A percentile compares a stretch with the other conserved stretches of the same genome.
These are phyloP conservation scores for Hibiscus tridactylites DNA, from an alignment of 345 rosid genomes.

Conservation along the genomic window DNA sequence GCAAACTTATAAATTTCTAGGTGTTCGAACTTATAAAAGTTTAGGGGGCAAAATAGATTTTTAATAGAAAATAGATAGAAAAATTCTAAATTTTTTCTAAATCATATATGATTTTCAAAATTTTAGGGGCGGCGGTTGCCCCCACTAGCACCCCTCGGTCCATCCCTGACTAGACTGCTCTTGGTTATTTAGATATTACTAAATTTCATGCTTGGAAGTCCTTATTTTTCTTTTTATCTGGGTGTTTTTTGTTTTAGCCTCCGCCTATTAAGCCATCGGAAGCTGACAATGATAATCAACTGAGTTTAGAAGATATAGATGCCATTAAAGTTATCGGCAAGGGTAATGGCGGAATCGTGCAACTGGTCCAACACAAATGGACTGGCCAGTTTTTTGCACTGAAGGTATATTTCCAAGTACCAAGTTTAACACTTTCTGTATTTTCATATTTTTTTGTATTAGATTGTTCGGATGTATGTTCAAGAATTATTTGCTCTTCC, in stretches of 20 bases:
- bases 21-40: too few species aligned
- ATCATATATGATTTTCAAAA: too few species aligned
- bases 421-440: background rate
- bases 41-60: too few species aligned
- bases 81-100: too few species aligned
- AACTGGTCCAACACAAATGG: conserved; percentile 95
- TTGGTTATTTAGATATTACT: background rate
- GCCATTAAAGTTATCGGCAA: conserved; percentile 77
- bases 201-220: background rate
- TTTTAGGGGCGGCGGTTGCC: too few species aligned
- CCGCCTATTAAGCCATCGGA: conserved; percentile 59
- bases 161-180: background rate
- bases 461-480: background rate
- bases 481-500: background rate
- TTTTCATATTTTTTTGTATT: background rate
- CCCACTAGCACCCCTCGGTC: too few species aligned
- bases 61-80: too few species aligned
- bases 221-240: background rate
- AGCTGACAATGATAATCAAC: conserved; percentile 43
- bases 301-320: conserved; percentile 69
- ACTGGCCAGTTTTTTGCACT: conserved; percentile 80
- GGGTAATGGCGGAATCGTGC: conserved; percentile 91
- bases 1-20: too few species aligned
- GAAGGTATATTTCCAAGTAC: conserved; percentile 36
- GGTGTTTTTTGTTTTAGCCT: conserved; percentile 34